Percentiles rank a stretch among this genome's conserved stretches.
These are phyloP conservation scores for Butyriboletus loyo DNA, from an alignment of 768 basidiomycete species.

Conservation along the genomic window DNA sequence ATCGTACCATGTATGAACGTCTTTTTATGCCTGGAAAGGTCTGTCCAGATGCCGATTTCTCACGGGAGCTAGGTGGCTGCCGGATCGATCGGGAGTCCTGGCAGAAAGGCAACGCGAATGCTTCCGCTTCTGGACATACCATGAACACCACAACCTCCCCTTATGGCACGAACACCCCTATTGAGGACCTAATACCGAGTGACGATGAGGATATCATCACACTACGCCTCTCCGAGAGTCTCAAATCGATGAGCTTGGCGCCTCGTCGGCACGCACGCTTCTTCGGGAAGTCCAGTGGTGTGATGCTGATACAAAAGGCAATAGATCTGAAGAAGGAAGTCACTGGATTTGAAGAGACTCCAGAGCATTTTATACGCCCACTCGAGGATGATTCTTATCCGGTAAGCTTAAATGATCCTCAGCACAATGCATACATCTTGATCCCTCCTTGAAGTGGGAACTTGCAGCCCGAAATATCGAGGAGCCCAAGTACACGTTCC, in stretches of 20 bases:
- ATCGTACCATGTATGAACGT: conserved; percentile 1
- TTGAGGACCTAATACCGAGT: conserved; percentile 25
- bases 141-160: conserved; percentile 12
- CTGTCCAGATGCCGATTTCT: conserved; percentile 61
- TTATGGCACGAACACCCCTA: conserved; percentile 1
- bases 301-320: conserved; percentile 44
- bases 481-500: conserved; percentile 42
- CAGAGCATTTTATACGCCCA: neutral
- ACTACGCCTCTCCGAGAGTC: conserved; percentile 20
- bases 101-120: conserved; percentile 16
- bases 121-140: conserved; percentile 12
- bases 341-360: conserved; percentile 35
- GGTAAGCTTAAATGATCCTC: conserved; percentile 20
- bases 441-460: conserved; percentile 25
- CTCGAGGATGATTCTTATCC: conserved; percentile 10
- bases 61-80: conserved; percentile 51
- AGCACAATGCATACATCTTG: neutral
- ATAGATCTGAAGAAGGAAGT: conserved; percentile 59
- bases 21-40: conserved; percentile 40
- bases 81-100: conserved; percentile 40
- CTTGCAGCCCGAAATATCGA: conserved; percentile 15
- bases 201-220: conserved; percentile 29
- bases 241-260: conserved; percentile 21
- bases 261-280: conserved; percentile 21
- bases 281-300: conserved; percentile 41